Percentiles rank a stretch among this genome's conserved stretches.
Evolutionary conservation across 1,284 basidiomycete species (phyloP).

Genomic region (Inonotus obliquus): DNA sequence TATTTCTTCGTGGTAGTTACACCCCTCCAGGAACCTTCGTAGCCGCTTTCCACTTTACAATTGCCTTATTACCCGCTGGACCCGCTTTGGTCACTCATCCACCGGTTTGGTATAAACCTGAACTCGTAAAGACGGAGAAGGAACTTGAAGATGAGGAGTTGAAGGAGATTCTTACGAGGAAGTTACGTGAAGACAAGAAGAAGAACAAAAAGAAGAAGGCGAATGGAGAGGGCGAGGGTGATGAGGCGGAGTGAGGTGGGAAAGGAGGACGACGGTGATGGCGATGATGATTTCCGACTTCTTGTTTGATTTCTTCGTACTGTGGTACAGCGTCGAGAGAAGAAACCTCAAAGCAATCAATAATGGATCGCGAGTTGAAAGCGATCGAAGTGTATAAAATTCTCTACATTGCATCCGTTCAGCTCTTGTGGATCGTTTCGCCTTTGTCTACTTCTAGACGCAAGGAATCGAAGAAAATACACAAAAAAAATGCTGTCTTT

Average conservation of each 20-base stretch:
- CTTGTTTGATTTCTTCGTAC: not conserved
- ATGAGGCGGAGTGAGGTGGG: not conserved
- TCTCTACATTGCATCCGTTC: not conserved
- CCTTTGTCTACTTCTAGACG: not conserved
- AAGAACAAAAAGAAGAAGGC: slow-evolving; percentile 80
- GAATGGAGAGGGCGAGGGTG: slow-evolving; percentile 37
- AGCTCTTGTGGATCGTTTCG: not conserved
- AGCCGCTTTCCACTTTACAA: slow-evolving; percentile 94
- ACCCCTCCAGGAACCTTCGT: slow-evolving; percentile 79
- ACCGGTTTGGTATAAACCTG: slow-evolving; percentile 89
- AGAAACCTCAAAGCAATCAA: not conserved
- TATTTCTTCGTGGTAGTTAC: slow-evolving; percentile 43
- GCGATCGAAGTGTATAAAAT: not conserved
- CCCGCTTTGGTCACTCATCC: slow-evolving; percentile 83
- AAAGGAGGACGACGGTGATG: not conserved
- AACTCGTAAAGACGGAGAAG: slow-evolving; percentile 86
- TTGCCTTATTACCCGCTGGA: slow-evolving; percentile 82
- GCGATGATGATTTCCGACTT: not conserved
- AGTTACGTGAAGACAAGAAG: slow-evolving; percentile 88
- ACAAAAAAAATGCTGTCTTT: not conserved
- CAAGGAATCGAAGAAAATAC: not conserved
- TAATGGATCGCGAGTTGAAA: not conserved
- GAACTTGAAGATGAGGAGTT: slow-evolving; percentile 85
- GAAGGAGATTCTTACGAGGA: slow-evolving; percentile 73
- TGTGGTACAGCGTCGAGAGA: not conserved